Evolutionary conservation across 495 filamentous ascomycete genomes (phyloP).

Genomic region (Amniculicola lignicola): DNA sequence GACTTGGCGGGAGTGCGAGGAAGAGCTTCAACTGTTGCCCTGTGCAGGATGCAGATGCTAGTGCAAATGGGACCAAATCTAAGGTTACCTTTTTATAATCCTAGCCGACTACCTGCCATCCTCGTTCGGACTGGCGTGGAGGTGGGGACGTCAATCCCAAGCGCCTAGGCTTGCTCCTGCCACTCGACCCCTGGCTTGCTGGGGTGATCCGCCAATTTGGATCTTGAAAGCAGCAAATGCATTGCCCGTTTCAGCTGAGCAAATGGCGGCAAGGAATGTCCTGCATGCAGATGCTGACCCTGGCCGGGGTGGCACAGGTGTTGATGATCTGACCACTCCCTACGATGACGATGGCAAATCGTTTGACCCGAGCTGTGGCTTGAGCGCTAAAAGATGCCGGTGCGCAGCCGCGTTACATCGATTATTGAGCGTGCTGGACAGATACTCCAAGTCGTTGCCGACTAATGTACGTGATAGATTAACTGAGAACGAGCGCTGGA

Average conservation of each 20-base stretch:
- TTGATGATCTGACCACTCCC: conserved; percentile 15
- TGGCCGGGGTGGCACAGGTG: conserved; percentile 24
- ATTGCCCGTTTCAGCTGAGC: conserved; percentile 31
- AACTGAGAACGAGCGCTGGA: background rate
- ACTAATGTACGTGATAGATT: conserved; percentile 8
- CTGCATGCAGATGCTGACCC: conserved; percentile 29
- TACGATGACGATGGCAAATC: conserved; percentile 24
- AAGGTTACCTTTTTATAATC: conserved; percentile 22
- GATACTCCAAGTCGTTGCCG: conserved; percentile 8
- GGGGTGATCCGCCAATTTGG: conserved; percentile 23
- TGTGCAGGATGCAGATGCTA: conserved; percentile 23
- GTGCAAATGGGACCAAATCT: conserved; percentile 15
- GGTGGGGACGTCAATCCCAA: conserved; percentile 8
- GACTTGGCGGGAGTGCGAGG: conserved; percentile 10
- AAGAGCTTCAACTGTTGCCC: conserved; percentile 17
- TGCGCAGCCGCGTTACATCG: conserved; percentile 23
- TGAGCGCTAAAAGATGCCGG: conserved; percentile 17
- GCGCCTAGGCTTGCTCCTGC: conserved; percentile 11
- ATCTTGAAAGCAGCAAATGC: conserved; percentile 17
- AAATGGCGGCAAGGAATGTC: conserved; percentile 22
- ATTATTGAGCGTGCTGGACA: conserved; percentile 10
- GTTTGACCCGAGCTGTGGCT: conserved; percentile 24
- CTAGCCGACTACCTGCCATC: conserved; percentile 25
- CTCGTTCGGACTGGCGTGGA: conserved; percentile 19
- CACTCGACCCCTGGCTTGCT: conserved; percentile 3